Evolutionary conservation across 345 rosid genomes (phyloP).

Genomic region (Aethionema arabicum): DNA sequence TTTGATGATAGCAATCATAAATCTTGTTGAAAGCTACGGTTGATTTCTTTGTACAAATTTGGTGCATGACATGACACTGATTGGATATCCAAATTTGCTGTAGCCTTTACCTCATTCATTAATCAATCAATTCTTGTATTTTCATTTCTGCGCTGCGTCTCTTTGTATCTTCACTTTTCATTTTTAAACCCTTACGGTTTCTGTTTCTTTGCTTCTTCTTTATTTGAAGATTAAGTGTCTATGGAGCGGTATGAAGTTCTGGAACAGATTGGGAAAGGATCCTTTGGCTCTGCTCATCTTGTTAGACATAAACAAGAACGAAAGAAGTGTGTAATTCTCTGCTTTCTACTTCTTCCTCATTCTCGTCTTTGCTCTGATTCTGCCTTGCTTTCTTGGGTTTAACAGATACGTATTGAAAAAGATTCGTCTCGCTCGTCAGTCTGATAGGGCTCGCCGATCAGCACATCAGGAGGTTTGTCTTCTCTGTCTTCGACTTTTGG

Average conservation of each 20-base stretch:
- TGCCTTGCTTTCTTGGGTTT: neutral
- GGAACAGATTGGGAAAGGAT: slow-evolving; percentile 94
- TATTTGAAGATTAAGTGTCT: slow-evolving; percentile 6
- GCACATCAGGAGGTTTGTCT: slow-evolving; percentile 86
- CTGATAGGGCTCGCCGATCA: slow-evolving; percentile 89
- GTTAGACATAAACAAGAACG: slow-evolving; percentile 94
- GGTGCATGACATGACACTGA: slow-evolving; percentile 33
- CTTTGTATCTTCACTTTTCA: neutral
- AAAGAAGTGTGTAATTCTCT: slow-evolving; percentile 46
- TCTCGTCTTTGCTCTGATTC: slow-evolving; percentile 15
- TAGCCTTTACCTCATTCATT: too few species aligned
- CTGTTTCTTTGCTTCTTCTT: neutral
- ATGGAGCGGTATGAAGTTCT: slow-evolving; percentile 95
- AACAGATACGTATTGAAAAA: slow-evolving; percentile 85
- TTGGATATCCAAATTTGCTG: slow-evolving; percentile 14
- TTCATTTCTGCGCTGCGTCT: neutral
- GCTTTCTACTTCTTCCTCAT: neutral
- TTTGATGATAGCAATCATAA: slow-evolving; percentile 32
- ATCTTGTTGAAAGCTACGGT: slow-evolving; percentile 36
- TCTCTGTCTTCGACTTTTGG: neutral
- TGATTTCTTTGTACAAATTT: slow-evolving; percentile 6
- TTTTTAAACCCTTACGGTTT: neutral
- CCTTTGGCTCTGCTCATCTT: slow-evolving; percentile 96
- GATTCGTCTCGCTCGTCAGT: slow-evolving; percentile 94
- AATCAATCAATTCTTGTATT: too few species aligned